Percentiles rank a stretch among this genome's conserved stretches.
phyloP scores from a whole-genome alignment of 176 grass and related monocot genomes.

The Calamus simplicifolius region DNA sequence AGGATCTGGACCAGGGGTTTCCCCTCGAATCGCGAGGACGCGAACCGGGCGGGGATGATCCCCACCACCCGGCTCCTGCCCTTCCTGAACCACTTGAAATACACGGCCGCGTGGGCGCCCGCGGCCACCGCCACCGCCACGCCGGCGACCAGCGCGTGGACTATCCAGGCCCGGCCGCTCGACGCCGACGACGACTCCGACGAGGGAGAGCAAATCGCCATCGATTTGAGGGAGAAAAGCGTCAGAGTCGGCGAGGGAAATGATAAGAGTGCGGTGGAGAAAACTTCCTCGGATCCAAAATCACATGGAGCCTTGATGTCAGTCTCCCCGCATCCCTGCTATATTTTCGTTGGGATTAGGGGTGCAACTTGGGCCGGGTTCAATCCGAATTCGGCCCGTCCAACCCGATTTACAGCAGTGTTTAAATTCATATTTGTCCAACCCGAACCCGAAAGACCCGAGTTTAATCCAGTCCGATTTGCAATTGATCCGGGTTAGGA shows the following conservation, averaged over 20 bases:
- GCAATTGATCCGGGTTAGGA: too few relatives aligned
- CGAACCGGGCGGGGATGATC: conserved; percentile 82
- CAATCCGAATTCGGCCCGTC: too few relatives aligned
- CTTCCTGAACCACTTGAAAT: conserved; percentile 33
- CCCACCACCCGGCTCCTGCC: conserved; percentile 66
- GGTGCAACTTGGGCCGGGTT: too few relatives aligned
- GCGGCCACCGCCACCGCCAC: conserved; percentile 25
- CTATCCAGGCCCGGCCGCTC: conserved; percentile 26
- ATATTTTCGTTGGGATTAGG: too few relatives aligned
- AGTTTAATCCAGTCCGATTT: too few relatives aligned
- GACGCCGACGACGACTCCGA: conserved; percentile 16
- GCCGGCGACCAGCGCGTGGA: conserved; percentile 41
- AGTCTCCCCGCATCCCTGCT: too few relatives aligned
- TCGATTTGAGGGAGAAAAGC: background rate
- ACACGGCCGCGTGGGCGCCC: conserved; percentile 17
- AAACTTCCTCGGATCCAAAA: too few relatives aligned
- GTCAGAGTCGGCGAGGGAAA: background rate
- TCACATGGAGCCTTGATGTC: too few relatives aligned
- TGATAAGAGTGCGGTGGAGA: background rate
- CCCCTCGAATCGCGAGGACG: conserved; percentile 83
- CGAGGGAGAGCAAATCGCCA: conserved; percentile 53
- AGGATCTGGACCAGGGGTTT: conserved; percentile 76
- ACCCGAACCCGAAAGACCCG: too few relatives aligned
- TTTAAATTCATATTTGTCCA: too few relatives aligned
- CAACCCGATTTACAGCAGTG: too few relatives aligned